Evolutionary conservation across 345 rosid species (phyloP).

Genomic region (Erysimum cheiranthoides): DNA sequence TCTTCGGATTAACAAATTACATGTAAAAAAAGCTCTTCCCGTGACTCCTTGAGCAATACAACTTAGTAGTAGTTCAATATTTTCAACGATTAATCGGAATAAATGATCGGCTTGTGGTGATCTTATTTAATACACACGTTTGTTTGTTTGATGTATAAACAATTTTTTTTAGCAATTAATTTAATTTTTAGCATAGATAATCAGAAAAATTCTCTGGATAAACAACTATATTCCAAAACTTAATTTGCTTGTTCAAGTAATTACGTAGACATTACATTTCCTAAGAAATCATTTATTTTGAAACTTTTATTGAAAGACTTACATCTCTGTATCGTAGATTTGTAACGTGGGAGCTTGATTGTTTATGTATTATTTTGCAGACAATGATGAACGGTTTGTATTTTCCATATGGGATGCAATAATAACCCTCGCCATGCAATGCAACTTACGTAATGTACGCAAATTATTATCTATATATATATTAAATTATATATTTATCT

Average conservation of each 20-base stretch:
- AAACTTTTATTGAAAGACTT: neutral
- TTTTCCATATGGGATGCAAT: slow-evolving; percentile 44
- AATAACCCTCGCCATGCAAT: slow-evolving; percentile 44
- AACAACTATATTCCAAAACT: neutral
- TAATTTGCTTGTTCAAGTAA: neutral
- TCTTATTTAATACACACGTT: neutral
- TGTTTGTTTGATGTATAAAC: too few relatives aligned
- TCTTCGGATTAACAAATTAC: too few relatives aligned
- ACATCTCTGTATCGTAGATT: neutral
- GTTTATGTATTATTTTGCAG: slow-evolving; percentile 33
- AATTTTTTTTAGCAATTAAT: too few relatives aligned
- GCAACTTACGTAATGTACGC: slow-evolving; percentile 35
- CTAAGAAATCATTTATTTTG: slow-evolving; percentile 17
- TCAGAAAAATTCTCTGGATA: neutral
- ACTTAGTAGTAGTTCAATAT: neutral
- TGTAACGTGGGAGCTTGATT: slow-evolving; percentile 43
- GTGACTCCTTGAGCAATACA: neutral
- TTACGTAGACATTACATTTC: neutral
- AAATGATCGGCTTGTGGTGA: neutral
- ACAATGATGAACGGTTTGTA: slow-evolving; percentile 36
- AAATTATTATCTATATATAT: slow-evolving; percentile 8
- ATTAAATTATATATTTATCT: neutral
- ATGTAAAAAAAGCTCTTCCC: neutral
- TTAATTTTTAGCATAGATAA: neutral
- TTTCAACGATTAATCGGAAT: neutral